Evolutionary conservation across 78 protist species (phyloP).

Genomic region (Bigelowiella natans): DNA sequence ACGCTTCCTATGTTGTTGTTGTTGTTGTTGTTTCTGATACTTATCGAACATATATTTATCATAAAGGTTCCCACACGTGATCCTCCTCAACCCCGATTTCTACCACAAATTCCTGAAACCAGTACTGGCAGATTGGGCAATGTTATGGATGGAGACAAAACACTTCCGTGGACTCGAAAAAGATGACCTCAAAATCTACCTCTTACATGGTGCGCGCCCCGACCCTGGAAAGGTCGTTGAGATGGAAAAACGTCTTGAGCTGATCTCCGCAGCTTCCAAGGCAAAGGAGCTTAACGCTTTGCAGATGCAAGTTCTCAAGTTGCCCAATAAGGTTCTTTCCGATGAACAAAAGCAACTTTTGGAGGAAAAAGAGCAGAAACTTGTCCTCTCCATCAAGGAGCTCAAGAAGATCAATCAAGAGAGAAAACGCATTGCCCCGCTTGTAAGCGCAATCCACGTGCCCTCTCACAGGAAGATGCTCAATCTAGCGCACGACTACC

Average conservation of each 20-base stretch:
- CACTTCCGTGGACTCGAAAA: slow-evolving; percentile 1
- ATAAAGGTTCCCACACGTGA: slow-evolving; percentile 33
- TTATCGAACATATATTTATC: no score
- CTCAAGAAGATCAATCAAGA: background rate
- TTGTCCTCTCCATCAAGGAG: background rate
- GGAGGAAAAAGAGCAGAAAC: background rate
- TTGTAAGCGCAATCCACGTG: background rate
- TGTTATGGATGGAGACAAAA: slow-evolving; percentile 15
- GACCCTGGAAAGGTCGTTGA: background rate
- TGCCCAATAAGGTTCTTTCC: background rate
- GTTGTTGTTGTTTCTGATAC: no score
- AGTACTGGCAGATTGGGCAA: slow-evolving; percentile 24
- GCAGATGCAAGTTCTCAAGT: background rate
- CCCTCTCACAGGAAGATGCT: slow-evolving; percentile 5
- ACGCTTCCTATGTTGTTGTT: no score
- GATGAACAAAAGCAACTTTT: background rate
- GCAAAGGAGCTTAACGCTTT: background rate
- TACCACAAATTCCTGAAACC: slow-evolving; percentile 16
- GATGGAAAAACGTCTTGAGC: background rate
- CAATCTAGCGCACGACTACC: slow-evolving; percentile 31
- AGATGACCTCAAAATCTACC: background rate
- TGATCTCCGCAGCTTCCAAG: background rate
- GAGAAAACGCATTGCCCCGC: background rate
- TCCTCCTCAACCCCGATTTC: slow-evolving; percentile 21
- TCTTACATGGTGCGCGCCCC: background rate